These are phyloP conservation scores for Solanum stenotomum DNA, from an alignment of 257 asterid genomes.

Conservation along the genomic window DNA sequence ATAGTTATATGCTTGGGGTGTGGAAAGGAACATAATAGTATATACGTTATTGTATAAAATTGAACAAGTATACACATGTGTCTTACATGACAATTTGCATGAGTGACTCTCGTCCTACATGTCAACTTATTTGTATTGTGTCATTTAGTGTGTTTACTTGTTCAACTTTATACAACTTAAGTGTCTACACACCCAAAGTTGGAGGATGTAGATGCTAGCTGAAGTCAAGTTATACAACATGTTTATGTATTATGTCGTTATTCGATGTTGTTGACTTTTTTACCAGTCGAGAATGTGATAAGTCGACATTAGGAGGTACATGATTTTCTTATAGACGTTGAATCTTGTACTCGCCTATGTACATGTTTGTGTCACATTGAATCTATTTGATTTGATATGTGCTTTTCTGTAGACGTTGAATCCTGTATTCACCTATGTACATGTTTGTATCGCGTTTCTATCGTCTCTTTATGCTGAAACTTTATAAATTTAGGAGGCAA, in stretches of 20 bases:
- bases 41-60: background rate
- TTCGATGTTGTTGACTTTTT: background rate
- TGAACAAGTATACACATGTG: background rate
- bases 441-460: background rate
- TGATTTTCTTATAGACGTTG: background rate
- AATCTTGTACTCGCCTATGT: background rate
- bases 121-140: background rate
- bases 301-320: background rate
- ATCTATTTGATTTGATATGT: background rate
- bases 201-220: background rate
- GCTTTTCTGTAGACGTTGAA: background rate
- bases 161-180: too few relatives aligned
- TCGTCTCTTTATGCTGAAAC: background rate
- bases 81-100: background rate
- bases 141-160: background rate
- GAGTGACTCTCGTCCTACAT: background rate
- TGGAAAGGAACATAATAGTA: background rate
- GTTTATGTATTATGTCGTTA: background rate
- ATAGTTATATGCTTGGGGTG: background rate
- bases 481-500: background rate
- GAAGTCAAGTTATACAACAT: fast-evolving
- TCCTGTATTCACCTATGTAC: background rate
- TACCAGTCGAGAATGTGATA: background rate
- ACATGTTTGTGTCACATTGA: background rate
- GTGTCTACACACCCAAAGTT: background rate